These are phyloP conservation scores for Spathaspora hagerdaliae DNA, from an alignment of 805 yeast genomes.

Conservation along the genomic window DNA sequence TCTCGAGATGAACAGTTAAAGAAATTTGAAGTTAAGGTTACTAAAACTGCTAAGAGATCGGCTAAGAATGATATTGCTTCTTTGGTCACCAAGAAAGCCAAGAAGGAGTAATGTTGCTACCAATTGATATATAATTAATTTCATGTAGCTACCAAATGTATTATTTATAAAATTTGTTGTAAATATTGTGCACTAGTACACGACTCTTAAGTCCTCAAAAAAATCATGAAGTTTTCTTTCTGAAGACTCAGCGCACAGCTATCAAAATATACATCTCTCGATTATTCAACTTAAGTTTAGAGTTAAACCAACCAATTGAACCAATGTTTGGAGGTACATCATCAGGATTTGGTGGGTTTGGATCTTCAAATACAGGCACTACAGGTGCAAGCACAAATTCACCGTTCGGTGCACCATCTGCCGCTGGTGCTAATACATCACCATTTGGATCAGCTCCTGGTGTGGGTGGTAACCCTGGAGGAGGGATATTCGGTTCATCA, in stretches of 20 bases:
- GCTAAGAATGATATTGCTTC: conserved; percentile 11
- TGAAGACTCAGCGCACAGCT: too few relatives aligned
- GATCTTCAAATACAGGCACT: conserved; percentile 15
- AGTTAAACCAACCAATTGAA: neutral
- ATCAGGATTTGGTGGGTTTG: conserved; percentile 53
- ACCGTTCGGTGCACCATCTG: conserved; percentile 17
- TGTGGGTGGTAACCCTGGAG: conserved; percentile 8
- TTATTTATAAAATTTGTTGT: neutral
- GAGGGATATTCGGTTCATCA: conserved; percentile 11
- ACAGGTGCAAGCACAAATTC: conserved; percentile 19
- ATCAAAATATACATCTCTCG: too few relatives aligned
- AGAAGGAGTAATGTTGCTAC: conserved; percentile 1
- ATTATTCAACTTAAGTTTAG: too few relatives aligned
- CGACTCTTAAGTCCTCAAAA: too few relatives aligned
- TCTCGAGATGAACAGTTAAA: conserved; percentile 68
- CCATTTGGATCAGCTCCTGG: conserved; percentile 15
- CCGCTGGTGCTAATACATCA: conserved; percentile 12
- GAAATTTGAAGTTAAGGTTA: conserved; percentile 55
- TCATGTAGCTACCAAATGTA: neutral
- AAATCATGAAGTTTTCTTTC: too few relatives aligned
- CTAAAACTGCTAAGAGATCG: conserved; percentile 18
- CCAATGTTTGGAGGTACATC: conserved; percentile 47
- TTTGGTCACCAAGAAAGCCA: conserved; percentile 15
- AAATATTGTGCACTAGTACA: too few relatives aligned
- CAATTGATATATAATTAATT: neutral